Conservation (phyloP, 352 stramenopile species). For the Pythium vanterpoolii region DNA sequence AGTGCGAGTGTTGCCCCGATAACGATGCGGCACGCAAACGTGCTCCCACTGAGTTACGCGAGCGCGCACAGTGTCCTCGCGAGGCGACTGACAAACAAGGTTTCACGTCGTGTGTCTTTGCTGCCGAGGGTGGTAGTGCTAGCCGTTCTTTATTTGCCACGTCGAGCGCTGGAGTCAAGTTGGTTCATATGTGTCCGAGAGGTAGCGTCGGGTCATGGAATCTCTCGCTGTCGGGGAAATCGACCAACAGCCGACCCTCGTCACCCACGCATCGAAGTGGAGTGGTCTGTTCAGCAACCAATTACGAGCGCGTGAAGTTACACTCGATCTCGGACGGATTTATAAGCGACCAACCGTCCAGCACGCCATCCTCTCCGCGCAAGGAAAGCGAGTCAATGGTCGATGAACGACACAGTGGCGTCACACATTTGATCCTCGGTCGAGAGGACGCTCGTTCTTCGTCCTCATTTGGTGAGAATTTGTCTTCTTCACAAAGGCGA, state of each 20-base stretch:
- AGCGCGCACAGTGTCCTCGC: background rate
- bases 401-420: background rate
- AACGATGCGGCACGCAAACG: background rate
- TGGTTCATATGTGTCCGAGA: conserved; percentile 56
- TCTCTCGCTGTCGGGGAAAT: conserved; percentile 26
- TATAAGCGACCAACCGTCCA: background rate
- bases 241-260: background rate
- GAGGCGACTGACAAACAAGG: conserved; percentile 22
- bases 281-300: conserved; percentile 3
- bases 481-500: background rate
- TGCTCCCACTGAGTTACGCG: background rate
- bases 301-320: conserved; percentile 30
- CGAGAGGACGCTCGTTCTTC: conserved; percentile 25
- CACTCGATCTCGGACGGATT: conserved; percentile 31
- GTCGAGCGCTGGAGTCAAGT: conserved; percentile 17
- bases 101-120: conserved; percentile 46
- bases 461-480: conserved; percentile 2
- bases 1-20: conserved; percentile 51
- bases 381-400: background rate
- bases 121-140: conserved; percentile 4
- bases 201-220: conserved; percentile 57
- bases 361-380: background rate
- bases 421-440: conserved; percentile 26
- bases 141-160: conserved; percentile 7
- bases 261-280: conserved; percentile 22